phyloP scores from a whole-genome alignment of 768 basidiomycete genomes.

The Kwoniella dejecticola region DNA sequence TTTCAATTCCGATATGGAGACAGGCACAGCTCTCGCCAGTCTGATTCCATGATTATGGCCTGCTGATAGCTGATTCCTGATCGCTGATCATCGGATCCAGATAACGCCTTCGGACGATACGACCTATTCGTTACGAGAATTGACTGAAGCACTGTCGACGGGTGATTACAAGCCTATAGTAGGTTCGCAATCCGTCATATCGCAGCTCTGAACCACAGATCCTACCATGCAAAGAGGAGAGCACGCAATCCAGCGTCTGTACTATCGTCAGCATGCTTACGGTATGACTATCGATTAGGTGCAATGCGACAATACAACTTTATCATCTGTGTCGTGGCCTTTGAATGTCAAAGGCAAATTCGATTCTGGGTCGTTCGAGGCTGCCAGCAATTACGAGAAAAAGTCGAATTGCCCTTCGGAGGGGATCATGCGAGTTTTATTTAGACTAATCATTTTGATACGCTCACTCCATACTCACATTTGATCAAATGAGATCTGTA shows the following conservation, averaged over 20 bases:
- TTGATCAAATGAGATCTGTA: no score
- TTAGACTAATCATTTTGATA: no score
- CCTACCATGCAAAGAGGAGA: no score
- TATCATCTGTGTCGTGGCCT: slow-evolving; percentile 48
- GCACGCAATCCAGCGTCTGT: no score
- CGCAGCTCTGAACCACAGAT: no score
- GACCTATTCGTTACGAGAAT: slow-evolving; percentile 47
- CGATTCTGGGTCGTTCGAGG: slow-evolving; percentile 39
- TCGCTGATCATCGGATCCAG: slow-evolving; percentile 22
- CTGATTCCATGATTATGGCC: no score
- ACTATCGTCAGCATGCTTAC: background rate
- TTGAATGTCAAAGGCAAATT: slow-evolving; percentile 45
- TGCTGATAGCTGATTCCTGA: no score
- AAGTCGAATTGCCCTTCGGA: slow-evolving; percentile 45
- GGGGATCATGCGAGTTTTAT: slow-evolving; percentile 40
- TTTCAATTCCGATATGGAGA: no score
- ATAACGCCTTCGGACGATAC: slow-evolving; percentile 52
- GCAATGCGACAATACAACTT: slow-evolving; percentile 41
- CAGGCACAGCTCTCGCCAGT: no score
- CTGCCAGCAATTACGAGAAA: slow-evolving; percentile 16
- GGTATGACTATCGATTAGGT: slow-evolving; percentile 28
- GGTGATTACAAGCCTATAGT: slow-evolving; percentile 40
- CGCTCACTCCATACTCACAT: no score
- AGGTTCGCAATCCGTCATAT: slow-evolving; percentile 17
- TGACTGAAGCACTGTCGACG: slow-evolving; percentile 35